Percentiles rank a stretch among this genome's conserved stretches.
Conservation (phyloP, 2,329 filamentous ascomycete species). For the Fusarium mundagurra region DNA sequence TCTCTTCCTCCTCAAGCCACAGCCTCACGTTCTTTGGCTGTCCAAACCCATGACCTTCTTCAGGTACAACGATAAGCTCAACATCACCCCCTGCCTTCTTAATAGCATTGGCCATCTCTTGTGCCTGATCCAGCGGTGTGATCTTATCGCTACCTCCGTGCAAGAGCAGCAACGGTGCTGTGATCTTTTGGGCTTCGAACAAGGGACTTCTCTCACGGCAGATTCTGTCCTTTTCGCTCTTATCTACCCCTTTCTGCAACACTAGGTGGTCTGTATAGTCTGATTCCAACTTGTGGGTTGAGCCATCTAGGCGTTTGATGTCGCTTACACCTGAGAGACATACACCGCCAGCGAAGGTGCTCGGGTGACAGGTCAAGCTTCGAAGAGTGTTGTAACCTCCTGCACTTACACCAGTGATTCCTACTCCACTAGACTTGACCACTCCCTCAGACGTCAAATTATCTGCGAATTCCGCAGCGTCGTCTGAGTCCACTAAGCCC, state of each 20-base stretch:
- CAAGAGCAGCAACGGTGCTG: slow-evolving; percentile 63
- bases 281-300: slow-evolving; percentile 67
- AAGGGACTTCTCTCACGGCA: slow-evolving; percentile 60
- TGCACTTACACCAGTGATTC: slow-evolving; percentile 61
- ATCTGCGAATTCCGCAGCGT: slow-evolving; percentile 57
- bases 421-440: slow-evolving; percentile 52
- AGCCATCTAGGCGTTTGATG: slow-evolving; percentile 54
- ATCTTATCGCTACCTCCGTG: slow-evolving; percentile 66
- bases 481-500: slow-evolving; percentile 62
- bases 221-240: slow-evolving; percentile 53
- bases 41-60: slow-evolving; percentile 62
- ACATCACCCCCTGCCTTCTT: slow-evolving; percentile 54
- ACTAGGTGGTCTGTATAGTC: slow-evolving; percentile 60
- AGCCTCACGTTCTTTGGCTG: slow-evolving; percentile 52
- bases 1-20: slow-evolving; percentile 56
- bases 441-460: slow-evolving; percentile 52
- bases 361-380: slow-evolving; percentile 56
- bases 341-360: slow-evolving; percentile 59
- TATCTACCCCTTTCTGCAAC: slow-evolving; percentile 47
- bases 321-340: slow-evolving; percentile 63
- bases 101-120: slow-evolving; percentile 60
- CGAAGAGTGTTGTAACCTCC: slow-evolving; percentile 65
- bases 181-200: slow-evolving; percentile 58
- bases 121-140: slow-evolving; percentile 66
- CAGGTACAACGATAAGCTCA: slow-evolving; percentile 57